These are phyloP conservation scores for Leishmania arabica DNA, from an alignment of 208 protist genomes.

Conservation along the genomic window DNA sequence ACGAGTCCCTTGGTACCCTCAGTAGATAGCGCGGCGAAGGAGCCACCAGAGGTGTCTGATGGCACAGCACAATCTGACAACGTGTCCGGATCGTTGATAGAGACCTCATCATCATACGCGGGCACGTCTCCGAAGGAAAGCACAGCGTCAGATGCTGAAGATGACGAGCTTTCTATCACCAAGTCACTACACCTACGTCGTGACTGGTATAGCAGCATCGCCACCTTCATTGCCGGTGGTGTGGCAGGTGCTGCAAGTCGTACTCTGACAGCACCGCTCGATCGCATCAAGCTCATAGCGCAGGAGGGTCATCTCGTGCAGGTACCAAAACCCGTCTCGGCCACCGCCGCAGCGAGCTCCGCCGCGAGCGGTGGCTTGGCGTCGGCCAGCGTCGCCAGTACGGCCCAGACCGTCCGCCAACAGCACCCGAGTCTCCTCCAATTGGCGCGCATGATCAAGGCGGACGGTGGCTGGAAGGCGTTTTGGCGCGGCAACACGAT, in stretches of 20 bases:
- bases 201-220: conserved; percentile 77
- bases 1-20: background rate
- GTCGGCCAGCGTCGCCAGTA: background rate
- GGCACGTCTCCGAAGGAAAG: background rate
- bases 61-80: background rate
- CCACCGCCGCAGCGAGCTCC: background rate
- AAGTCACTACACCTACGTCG: conserved; percentile 53
- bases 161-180: conserved; percentile 19
- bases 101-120: no score
- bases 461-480: conserved; percentile 70
- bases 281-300: conserved; percentile 92
- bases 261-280: conserved; percentile 89
- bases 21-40: background rate
- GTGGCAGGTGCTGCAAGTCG: conserved; percentile 85
- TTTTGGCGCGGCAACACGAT: conserved; percentile 92
- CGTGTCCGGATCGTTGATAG: no score
- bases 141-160: background rate
- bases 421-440: conserved; percentile 63
- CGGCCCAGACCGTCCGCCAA: background rate
- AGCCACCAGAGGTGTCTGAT: background rate
- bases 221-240: conserved; percentile 84
- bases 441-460: conserved; percentile 74
- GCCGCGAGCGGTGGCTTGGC: background rate
- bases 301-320: conserved; percentile 86
- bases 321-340: background rate